Base-by-base conservation (phyloP, 768 basidiomycete species). In the Mycena galericulata region DNA sequence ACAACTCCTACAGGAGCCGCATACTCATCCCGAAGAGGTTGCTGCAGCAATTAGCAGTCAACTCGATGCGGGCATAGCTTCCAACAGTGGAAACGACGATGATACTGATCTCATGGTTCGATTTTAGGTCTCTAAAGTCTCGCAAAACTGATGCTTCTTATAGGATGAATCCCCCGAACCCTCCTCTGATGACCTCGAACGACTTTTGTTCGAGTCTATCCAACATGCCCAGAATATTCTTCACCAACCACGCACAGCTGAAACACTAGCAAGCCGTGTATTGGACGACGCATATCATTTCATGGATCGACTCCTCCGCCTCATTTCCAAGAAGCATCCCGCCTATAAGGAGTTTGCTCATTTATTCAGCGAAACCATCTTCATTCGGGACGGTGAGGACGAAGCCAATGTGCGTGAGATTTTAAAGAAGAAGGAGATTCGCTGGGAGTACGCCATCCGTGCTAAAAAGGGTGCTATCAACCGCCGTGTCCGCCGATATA, bases 331-430 rank as follows among this genome's bases (percentile, higher is more conserved):
- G 43, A 61, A 60, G 14, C 67, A 68, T 30, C 47, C 67, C 4
- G 67, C 62, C 5, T 68, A 43, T 55, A 63, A 68, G 26, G 62
- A 50, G 27, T 68, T 68, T 38, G 30, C 67, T 6, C 67, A 61
- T 38, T 27, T 56, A 29, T 68, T 68, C 45, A 45, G 49, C 20
- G 50, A 57, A 47, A 58, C 34, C 1, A 63, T 67, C 22, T 65
- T 71, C n/a, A 56, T 71, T 45, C 61, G 61, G 14, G 69, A 67
- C n/a, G 29, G n/a, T 9, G 40, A 46, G n/a, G 69, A 71, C 41
- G 54, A 59, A 36, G 43, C 36, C 0, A 49, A 54, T 5, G 69
- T 71, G 4, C 54, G 62, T 5, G 54, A 47, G 29, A 30, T 67
- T 15, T 56, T 71, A 20, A 20, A 62, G 26, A 15, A 59, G 40